These are phyloP conservation scores for Giardia muris DNA, from an alignment of 208 protist genomes.

Conservation along the genomic window DNA sequence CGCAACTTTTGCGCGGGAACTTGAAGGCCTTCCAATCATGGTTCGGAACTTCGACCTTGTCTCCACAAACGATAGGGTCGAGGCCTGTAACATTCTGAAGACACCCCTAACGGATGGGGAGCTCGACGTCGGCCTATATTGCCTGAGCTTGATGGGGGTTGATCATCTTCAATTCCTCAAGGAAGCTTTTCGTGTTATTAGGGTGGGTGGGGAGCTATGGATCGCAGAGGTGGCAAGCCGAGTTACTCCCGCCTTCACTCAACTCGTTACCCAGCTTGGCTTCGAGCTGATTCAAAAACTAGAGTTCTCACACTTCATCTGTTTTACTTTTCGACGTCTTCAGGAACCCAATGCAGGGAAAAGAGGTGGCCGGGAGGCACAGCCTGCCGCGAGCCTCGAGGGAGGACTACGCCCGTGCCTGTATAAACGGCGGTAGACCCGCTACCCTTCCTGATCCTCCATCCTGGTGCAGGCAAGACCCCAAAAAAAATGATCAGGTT, in stretches of 20 bases:
- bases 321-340: background rate
- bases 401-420: no score
- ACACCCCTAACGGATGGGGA: background rate
- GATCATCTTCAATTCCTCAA: background rate
- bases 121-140: background rate
- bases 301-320: background rate
- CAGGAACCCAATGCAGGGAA: background rate
- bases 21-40: background rate
- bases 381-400: no score
- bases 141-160: background rate
- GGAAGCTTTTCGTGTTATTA: background rate
- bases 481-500: conserved; percentile 70
- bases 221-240: background rate
- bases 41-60: background rate
- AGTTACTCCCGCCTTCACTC: background rate
- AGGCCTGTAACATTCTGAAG: background rate
- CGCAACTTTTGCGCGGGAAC: background rate
- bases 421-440: no score
- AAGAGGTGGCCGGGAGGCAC: background rate
- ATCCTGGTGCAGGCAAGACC: no score
- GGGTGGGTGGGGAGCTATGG: background rate
- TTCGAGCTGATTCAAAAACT: background rate
- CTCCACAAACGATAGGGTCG: background rate
- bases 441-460: no score
- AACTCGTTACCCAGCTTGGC: background rate